A percentile compares a stretch with the other conserved stretches of the same genome.
These are phyloP conservation scores for Eucalyptus curtisii DNA, from an alignment of 345 rosid species.

Conservation along the genomic window DNA sequence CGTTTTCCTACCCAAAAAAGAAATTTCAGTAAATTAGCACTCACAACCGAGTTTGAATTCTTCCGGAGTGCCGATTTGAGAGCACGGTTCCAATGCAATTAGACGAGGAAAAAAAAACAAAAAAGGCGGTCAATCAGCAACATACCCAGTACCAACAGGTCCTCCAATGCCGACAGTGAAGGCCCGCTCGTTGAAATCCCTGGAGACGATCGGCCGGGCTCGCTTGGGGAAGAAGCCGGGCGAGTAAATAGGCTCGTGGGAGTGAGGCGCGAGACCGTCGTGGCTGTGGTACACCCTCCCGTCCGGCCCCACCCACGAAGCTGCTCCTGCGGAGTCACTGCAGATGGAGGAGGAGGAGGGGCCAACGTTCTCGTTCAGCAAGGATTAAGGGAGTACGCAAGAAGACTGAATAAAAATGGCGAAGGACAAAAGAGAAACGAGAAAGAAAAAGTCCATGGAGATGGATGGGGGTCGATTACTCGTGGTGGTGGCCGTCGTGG, in stretches of 20 bases:
- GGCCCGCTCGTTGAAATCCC: conserved; percentile 86
- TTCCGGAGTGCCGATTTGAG: not conserved
- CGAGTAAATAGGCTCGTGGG: conserved; percentile 96
- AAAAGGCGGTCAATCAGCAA: not conserved
- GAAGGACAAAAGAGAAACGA: not conserved
- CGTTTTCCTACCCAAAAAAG: conserved; percentile 48
- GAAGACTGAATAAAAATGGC: not conserved
- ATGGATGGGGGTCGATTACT: not conserved
- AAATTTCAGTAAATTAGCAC: not conserved
- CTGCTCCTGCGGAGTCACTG: not conserved
- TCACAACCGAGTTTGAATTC: not conserved
- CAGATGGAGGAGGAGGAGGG: not conserved
- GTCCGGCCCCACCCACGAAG: conserved; percentile 63
- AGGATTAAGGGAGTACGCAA: not conserved
- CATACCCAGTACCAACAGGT: conserved; percentile 95
- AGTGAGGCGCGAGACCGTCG: conserved; percentile 96
- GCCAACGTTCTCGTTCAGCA: not conserved
- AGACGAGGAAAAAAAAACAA: not conserved
- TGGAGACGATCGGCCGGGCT: conserved; percentile 63
- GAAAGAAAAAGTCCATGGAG: not conserved
- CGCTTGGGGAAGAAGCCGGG: conserved; percentile 88
- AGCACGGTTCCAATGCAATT: not conserved
- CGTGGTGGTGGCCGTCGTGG: not conserved
- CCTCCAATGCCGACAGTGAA: conserved; percentile 96
- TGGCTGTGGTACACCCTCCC: conserved; percentile 90